phyloP scores from a whole-genome alignment of 2,329 filamentous ascomycete species.

The Monosporascus sp. region DNA sequence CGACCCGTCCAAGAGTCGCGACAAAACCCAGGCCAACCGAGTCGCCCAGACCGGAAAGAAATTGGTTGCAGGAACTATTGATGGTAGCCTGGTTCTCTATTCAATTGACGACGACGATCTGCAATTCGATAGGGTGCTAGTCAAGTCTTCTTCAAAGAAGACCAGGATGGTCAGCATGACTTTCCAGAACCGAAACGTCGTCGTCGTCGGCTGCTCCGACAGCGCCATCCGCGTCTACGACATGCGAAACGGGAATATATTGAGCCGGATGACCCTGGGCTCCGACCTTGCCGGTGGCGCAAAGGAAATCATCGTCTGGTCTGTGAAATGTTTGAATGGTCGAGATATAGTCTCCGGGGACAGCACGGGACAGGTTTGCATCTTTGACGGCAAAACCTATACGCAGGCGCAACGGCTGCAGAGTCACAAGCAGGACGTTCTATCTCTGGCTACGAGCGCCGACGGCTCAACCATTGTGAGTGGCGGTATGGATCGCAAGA shows the following conservation, averaged over 20 bases:
- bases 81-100: slow-evolving; percentile 82
- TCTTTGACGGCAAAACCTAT: slow-evolving; percentile 92
- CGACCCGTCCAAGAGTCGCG: slow-evolving; percentile 17
- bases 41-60: slow-evolving; percentile 42
- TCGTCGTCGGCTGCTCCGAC: slow-evolving; percentile 92
- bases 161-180: slow-evolving; percentile 85
- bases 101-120: slow-evolving; percentile 81
- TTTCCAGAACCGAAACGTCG: slow-evolving; percentile 77
- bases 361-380: slow-evolving; percentile 85
- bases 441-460: slow-evolving; percentile 76
- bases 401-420: slow-evolving; percentile 81
- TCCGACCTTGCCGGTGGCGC: slow-evolving; percentile 69
- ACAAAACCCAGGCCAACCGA: slow-evolving; percentile 15
- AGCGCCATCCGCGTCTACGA: slow-evolving; percentile 89
- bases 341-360: slow-evolving; percentile 93
- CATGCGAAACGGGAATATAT: slow-evolving; percentile 66
- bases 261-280: slow-evolving; percentile 82
- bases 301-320: slow-evolving; percentile 88
- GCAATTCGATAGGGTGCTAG: slow-evolving; percentile 69
- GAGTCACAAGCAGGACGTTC: slow-evolving; percentile 81
- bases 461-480: slow-evolving; percentile 82
- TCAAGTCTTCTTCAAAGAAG: slow-evolving; percentile 74
- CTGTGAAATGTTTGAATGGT: slow-evolving; percentile 78
- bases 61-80: slow-evolving; percentile 81
- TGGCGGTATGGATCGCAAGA: slow-evolving; percentile 85